A percentile compares a stretch with the other conserved stretches of the same genome.
These are phyloP conservation scores for Suillus bovinus DNA, from an alignment of 768 basidiomycete genomes.

Conservation along the genomic window DNA sequence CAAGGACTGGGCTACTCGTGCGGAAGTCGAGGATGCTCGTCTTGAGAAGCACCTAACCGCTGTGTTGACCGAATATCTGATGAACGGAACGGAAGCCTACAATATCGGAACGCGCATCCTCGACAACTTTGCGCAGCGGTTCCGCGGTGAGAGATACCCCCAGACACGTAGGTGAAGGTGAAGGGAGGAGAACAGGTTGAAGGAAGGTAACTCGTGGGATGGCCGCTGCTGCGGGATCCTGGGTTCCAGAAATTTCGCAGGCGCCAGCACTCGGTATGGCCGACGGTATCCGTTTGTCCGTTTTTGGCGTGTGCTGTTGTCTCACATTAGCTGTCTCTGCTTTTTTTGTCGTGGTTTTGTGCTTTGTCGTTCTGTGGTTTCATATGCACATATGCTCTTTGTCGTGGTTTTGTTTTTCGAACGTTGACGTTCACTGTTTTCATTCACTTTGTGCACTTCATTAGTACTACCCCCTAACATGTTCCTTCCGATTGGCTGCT, in stretches of 20 bases:
- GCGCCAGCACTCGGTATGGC: background rate
- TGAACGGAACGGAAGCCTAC: conserved; percentile 12
- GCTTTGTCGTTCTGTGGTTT: background rate
- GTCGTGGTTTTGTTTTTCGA: background rate
- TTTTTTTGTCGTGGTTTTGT: background rate
- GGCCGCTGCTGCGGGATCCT: background rate
- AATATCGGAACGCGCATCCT: conserved; percentile 18
- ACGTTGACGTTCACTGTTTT: background rate
- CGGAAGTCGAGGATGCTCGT: conserved; percentile 14
- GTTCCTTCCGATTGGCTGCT: background rate
- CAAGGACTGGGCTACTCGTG: conserved; percentile 22
- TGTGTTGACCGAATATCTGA: background rate
- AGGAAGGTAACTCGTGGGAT: background rate
- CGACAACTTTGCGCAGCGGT: conserved; percentile 27
- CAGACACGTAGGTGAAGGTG: background rate
- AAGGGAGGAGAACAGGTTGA: conserved; percentile 3
- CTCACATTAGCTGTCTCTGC: background rate
- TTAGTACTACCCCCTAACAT: background rate
- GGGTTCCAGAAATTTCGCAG: background rate
- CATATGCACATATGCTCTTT: background rate
- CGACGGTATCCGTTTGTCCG: background rate
- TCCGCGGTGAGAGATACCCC: conserved; percentile 8
- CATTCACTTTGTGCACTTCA: background rate
- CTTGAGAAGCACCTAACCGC: conserved; percentile 13
- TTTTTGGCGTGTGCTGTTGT: background rate